phyloP scores from a whole-genome alignment of 2,329 filamentous ascomycete genomes.

The Epichloe sp. region DNA sequence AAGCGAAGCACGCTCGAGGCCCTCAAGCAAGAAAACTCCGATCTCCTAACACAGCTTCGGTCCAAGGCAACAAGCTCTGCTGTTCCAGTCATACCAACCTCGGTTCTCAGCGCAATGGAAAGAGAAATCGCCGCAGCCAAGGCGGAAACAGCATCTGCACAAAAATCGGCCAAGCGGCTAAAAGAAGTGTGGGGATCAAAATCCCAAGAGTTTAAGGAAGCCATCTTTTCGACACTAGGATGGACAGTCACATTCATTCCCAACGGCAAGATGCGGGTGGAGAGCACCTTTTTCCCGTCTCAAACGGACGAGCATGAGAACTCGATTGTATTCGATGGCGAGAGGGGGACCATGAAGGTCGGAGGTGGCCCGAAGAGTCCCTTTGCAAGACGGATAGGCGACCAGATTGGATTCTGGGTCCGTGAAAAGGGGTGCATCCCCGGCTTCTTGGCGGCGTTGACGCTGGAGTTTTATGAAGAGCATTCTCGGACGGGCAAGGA shows the following conservation, averaged over 20 bases:
- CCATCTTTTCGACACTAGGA: conserved; percentile 79
- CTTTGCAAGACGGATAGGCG: conserved; percentile 74
- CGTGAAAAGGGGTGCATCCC: conserved; percentile 83
- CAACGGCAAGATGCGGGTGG: conserved; percentile 92
- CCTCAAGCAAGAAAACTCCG: conserved; percentile 71
- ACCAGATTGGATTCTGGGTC: conserved; percentile 91
- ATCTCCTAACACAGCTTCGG: conserved; percentile 62
- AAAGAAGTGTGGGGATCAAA: conserved; percentile 91
- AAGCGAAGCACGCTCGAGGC: conserved; percentile 68
- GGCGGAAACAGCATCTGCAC: conserved; percentile 54
- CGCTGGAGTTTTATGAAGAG: conserved; percentile 84
- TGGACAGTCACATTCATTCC: conserved; percentile 94
- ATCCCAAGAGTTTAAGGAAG: conserved; percentile 87
- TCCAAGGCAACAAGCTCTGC: conserved; percentile 25
- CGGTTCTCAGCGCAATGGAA: conserved; percentile 61
- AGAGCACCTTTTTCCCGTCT: conserved; percentile 68
- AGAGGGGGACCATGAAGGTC: conserved; percentile 96
- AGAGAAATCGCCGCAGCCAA: conserved; percentile 62
- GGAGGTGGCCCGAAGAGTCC: conserved; percentile 75
- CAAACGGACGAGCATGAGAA: conserved; percentile 56
- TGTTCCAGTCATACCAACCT: conserved; percentile 58
- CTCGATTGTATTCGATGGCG: conserved; percentile 75
- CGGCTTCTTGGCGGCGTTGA: conserved; percentile 81
- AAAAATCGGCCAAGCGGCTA: conserved; percentile 73
- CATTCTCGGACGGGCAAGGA: conserved; percentile 14